These are phyloP conservation scores for Pseudocercospora fijiensis DNA, from an alignment of 2,329 filamentous ascomycete species.

Conservation along the genomic window DNA sequence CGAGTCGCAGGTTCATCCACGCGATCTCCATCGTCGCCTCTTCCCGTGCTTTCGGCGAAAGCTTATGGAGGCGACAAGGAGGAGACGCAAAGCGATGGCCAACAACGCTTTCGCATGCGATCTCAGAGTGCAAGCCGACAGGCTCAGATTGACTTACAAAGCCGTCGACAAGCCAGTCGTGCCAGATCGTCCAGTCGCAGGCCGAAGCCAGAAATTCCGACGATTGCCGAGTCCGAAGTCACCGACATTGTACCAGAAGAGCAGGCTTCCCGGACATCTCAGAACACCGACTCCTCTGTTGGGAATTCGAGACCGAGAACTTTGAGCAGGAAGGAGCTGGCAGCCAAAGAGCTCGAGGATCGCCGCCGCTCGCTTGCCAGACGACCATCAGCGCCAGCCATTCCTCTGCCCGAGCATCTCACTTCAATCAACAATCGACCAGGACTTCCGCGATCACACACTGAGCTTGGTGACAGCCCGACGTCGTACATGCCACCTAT, in stretches of 20 bases:
- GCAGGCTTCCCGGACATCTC: conserved; percentile 18
- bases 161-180: conserved; percentile 35
- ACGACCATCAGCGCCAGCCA: conserved; percentile 74
- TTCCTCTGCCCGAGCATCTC: conserved; percentile 68
- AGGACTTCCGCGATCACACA: conserved; percentile 40
- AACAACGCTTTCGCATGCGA: conserved; percentile 47
- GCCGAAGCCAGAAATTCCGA: conserved; percentile 11
- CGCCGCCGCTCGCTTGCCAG: conserved; percentile 79
- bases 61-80: conserved; percentile 57
- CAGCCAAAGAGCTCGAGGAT: conserved; percentile 81
- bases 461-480: conserved; percentile 48
- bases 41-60: conserved; percentile 66
- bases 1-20: conserved; percentile 59
- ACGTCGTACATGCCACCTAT: conserved; percentile 41
- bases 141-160: conserved; percentile 38
- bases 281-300: conserved; percentile 12
- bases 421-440: conserved; percentile 37
- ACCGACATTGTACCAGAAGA: conserved; percentile 9
- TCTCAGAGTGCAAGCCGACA: conserved; percentile 52
- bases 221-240: conserved; percentile 10
- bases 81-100: conserved; percentile 49
- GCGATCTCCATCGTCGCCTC: conserved; percentile 76
- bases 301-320: conserved; percentile 26
- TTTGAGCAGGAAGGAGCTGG: conserved; percentile 46
- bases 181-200: conserved; percentile 28